Evolutionary conservation across 2,329 filamentous ascomycete species (phyloP), one percentile per base, ranked within the genome.

Genomic region (Elsinoe australis): DNA sequence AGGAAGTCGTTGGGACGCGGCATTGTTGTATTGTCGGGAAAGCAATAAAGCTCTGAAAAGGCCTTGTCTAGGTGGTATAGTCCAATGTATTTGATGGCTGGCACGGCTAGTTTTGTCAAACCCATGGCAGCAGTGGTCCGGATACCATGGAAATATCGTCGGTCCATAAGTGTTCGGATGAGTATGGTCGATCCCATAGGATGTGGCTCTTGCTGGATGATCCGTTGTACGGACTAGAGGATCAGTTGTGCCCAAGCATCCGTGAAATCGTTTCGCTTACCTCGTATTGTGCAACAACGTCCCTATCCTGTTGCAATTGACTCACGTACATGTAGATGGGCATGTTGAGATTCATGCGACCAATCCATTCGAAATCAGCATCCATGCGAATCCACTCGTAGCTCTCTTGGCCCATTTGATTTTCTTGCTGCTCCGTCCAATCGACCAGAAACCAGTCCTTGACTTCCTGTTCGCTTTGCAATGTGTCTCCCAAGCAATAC

Each of bases 311-410:
- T 64, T 98, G 92, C 53, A 98, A 73, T 64, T 98, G 92, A 17
- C 92, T 95, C 51, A 95, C 80, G 63, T 92, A 95, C 94, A 98
- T 98, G 72, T 96, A 96, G 3, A 87, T 80, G 36, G 87, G 87
- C 75, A 95, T 87, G 54, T 82, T 83, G 41, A 83, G 70, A 52
- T 83, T 82, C 65, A 94, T 85, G 56, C 83, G 83, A 66, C 85
- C 92, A 50, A 95, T 82, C 92, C 92, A 98, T 64, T 98, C 92
- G 56, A 96, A 96, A 66, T 98, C 94, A 12, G 90, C 89, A 64
- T 98, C 92, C 68, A 96, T 85, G 15, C 92, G 83, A 57, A 98
- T 94, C 92, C 94, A 98, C 64, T 98, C 92, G 60, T 95, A 98
- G 0, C 87, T 94, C 62, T 98, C 92, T 54, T 88, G 81, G 49